phyloP scores from a whole-genome alignment of 345 rosid species.

The Mallotus nudiflorus region DNA sequence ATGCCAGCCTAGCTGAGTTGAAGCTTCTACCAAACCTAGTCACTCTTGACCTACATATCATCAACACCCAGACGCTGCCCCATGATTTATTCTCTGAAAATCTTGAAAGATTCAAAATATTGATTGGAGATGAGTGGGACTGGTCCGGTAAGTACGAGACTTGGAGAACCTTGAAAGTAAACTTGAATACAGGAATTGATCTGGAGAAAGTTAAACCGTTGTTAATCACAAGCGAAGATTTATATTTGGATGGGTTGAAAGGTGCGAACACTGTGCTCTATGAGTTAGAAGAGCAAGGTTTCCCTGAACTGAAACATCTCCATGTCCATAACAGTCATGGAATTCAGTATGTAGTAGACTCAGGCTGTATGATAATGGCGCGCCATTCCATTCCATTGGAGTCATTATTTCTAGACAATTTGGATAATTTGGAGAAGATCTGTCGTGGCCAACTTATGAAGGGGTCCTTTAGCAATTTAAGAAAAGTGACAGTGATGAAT shows the following conservation, averaged over 20 bases:
- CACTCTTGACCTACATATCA: too few species aligned
- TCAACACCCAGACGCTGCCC: too few species aligned
- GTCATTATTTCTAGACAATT: constrained; percentile 8
- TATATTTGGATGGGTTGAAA: constrained; percentile 12
- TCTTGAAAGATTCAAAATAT: too few species aligned
- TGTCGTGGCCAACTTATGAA: background rate
- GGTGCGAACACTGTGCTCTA: constrained; percentile 8
- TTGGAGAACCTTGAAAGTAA: too few species aligned
- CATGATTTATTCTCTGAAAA: too few species aligned
- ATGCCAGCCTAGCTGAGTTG: too few species aligned
- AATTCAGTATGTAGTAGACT: constrained; percentile 3
- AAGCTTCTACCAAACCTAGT: too few species aligned
- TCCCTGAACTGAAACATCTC: constrained; percentile 22
- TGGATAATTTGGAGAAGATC: constrained; percentile 17
- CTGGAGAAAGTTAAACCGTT: background rate
- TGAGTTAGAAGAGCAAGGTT: constrained; percentile 18
- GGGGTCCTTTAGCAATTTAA: constrained; percentile 19
- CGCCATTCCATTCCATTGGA: constrained; percentile 1
- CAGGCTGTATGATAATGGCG: background rate
- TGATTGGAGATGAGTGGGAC: too few species aligned
- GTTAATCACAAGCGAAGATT: constrained; percentile 18
- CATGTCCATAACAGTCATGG: constrained; percentile 2
- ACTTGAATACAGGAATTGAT: too few species aligned
- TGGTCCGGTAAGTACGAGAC: too few species aligned
- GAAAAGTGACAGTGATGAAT: background rate